A percentile compares a stretch with the other conserved stretches of the same genome.
phyloP scores from a whole-genome alignment of 1,139 yeast genomes.

The Arxiozyma slooffiae region DNA sequence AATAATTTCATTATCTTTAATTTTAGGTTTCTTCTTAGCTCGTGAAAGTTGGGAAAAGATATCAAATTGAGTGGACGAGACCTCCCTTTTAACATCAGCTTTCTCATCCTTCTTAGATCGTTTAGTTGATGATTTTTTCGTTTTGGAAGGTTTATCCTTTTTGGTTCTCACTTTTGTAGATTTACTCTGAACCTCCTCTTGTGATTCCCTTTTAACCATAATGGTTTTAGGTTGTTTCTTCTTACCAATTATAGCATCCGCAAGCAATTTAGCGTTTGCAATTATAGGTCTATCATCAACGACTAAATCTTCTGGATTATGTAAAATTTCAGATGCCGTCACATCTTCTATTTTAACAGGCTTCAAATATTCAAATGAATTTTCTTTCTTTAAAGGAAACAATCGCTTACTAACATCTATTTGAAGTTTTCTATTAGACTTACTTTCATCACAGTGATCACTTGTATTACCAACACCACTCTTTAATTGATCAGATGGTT shows the following conservation, averaged over 20 bases:
- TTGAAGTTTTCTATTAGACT: too few relatives aligned
- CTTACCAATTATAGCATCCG: slow-evolving; percentile 18
- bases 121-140: neutral
- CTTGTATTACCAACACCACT: neutral
- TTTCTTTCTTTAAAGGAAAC: neutral
- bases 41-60: slow-evolving; percentile 25
- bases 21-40: slow-evolving; percentile 26
- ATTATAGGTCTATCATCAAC: slow-evolving; percentile 28
- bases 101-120: neutral
- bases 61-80: slow-evolving; percentile 19
- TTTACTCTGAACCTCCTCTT: neutral
- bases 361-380: neutral
- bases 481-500: neutral
- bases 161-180: neutral
- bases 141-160: neutral
- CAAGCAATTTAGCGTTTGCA: slow-evolving; percentile 25
- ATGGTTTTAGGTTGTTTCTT: neutral
- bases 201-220: neutral
- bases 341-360: slow-evolving; percentile 12
- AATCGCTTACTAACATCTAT: neutral
- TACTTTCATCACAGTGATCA: too few relatives aligned
- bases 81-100: slow-evolving; percentile 18
- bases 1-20: slow-evolving; percentile 21
- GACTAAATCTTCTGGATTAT: slow-evolving; percentile 22
- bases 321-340: slow-evolving; percentile 29